Evolutionary conservation across 495 filamentous ascomycete species (phyloP).

Genomic region (Ramalina intermedia): DNA sequence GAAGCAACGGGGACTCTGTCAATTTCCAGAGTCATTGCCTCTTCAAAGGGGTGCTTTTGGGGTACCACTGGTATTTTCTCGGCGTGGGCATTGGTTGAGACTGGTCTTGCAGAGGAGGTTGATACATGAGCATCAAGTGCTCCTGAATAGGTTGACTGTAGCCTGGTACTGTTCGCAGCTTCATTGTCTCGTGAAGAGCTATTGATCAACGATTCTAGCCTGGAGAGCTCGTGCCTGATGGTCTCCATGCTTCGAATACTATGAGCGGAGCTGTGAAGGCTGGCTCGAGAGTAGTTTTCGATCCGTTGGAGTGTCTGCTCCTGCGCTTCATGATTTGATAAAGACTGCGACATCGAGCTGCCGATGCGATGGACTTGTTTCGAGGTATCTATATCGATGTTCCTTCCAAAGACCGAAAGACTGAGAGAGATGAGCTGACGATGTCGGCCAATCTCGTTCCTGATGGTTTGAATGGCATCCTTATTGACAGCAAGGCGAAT

Average conservation of each 20-base stretch:
- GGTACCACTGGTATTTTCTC: neutral
- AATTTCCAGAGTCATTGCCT: neutral
- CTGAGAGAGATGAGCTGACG: slow-evolving; percentile 2
- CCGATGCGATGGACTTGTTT: slow-evolving; percentile 4
- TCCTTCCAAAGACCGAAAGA: slow-evolving; percentile 4
- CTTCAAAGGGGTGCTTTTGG: neutral
- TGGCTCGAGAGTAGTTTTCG: slow-evolving; percentile 3
- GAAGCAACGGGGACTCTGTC: neutral
- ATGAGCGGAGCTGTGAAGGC: slow-evolving; percentile 3
- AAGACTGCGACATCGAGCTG: neutral
- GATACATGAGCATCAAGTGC: neutral
- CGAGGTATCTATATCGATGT: slow-evolving; percentile 5
- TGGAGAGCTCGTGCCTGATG: slow-evolving; percentile 4
- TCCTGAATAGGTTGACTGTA: neutral
- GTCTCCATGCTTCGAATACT: slow-evolving; percentile 7
- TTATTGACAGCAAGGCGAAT: slow-evolving; percentile 6
- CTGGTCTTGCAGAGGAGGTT: neutral
- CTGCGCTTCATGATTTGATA: slow-evolving; percentile 1
- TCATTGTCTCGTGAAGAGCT: neutral
- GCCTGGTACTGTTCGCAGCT: neutral
- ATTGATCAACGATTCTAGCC: slow-evolving; percentile 4
- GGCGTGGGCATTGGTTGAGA: neutral
- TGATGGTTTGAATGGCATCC: slow-evolving; percentile 5
- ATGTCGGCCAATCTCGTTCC: slow-evolving; percentile 2
- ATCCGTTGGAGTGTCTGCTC: neutral